These are phyloP conservation scores for Casaregolazyma suthepensis DNA, from an alignment of 1,139 yeast genomes.

Conservation along the genomic window DNA sequence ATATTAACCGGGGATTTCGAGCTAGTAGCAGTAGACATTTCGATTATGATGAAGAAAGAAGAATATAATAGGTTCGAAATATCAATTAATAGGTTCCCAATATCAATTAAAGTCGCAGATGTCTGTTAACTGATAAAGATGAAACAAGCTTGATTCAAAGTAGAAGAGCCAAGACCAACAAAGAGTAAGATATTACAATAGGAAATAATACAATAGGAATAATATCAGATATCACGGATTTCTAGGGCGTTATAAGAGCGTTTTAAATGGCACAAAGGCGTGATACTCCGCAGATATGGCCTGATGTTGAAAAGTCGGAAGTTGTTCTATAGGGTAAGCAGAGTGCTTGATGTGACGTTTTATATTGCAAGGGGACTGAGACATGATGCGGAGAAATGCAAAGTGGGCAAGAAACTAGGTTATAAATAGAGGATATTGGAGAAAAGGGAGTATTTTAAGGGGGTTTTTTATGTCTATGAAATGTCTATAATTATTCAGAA, in stretches of 20 bases:
- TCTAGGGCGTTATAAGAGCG: neutral
- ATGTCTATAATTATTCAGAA: no score
- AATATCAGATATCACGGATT: neutral
- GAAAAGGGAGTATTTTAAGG: neutral
- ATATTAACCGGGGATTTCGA: neutral
- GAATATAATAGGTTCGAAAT: neutral
- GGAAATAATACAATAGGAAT: neutral
- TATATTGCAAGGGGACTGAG: neutral
- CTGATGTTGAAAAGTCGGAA: neutral
- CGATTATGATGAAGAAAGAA: neutral
- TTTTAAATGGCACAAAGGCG: neutral
- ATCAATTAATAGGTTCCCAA: neutral
- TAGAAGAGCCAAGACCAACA: neutral
- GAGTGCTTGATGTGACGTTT: neutral
- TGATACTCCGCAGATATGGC: neutral
- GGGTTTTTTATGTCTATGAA: no score
- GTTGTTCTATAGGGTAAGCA: neutral
- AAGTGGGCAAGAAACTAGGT: neutral
- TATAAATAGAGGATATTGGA: no score
- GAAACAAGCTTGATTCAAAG: neutral
- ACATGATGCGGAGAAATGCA: neutral
- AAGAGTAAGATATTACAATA: neutral
- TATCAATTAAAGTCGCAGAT: neutral
- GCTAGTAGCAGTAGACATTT: neutral
- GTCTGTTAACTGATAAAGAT: neutral